Evolutionary conservation across 805 yeast species (phyloP), one percentile per base, ranked within the genome.

Genomic region (Zygoascus tannicola): DNA sequence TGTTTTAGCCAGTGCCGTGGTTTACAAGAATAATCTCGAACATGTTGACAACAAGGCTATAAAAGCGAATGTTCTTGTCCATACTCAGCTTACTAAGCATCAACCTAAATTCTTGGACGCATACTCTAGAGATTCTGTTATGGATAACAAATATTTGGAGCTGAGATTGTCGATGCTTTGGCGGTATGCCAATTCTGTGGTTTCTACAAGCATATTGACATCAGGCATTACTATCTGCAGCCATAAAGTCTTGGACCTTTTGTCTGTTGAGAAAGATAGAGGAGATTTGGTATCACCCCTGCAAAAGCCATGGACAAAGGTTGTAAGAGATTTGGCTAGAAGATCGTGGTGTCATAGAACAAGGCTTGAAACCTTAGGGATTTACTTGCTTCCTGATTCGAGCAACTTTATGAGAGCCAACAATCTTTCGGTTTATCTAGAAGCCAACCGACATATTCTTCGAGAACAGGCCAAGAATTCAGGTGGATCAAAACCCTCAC

Each of bases 111-210:
- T 90, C 32, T 67, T 90, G 50, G 97, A 90, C 59, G 63, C 77
- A 33, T 85, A 81, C 58, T 71, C 85, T 2, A 74, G 75, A 38
- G 80, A 78, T 38, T 76, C 78, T 37, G 82, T 85, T 15, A 78
- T 77, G n/a, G 71, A 75, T 49, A 76, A 79, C 45, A 85, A 87
- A 63, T 74, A 78, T 38, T 66, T 92, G 43, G 76, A 79, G 49
- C 67, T 90, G 42, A 76, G 97, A 64, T 81, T 92, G 37, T 92
- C 88, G 51, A 71, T 92, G 76, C 69, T 83, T 32, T 92, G 97
- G 97, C 76, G 82, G 60, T 78, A 79, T 59, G 94, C 97, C 34
- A 75, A 78, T 49, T 67, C 86, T 3, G 73, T 77, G 15, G 85
- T 87, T 5, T 83, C 95, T 15, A 79, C 88, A 3, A 79, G 77